These are phyloP conservation scores for Penicillium sp. DNA, from an alignment of 2,329 filamentous ascomycete genomes.

Conservation along the genomic window DNA sequence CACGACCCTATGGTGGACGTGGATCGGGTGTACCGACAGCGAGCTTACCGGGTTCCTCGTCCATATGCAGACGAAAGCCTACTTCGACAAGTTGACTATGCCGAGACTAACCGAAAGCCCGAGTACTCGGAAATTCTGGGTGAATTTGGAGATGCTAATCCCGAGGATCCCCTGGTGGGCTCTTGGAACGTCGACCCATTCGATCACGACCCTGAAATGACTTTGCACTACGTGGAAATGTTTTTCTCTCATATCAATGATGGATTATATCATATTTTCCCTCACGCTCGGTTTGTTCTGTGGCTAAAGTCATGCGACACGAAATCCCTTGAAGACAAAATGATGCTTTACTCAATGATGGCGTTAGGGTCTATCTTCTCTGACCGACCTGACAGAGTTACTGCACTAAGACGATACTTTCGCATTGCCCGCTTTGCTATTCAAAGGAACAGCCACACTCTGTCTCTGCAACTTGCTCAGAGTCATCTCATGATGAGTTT, in stretches of 20 bases:
- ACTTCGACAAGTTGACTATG: conserved; percentile 16
- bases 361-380: conserved; percentile 62
- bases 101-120: conserved; percentile 22
- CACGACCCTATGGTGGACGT: conserved; percentile 33
- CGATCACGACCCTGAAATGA: conserved; percentile 53
- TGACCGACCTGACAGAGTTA: conserved; percentile 48
- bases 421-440: conserved; percentile 63
- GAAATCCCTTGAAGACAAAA: conserved; percentile 59
- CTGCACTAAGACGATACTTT: conserved; percentile 54
- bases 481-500: conserved; percentile 67
- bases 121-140: conserved; percentile 38
- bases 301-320: conserved; percentile 57
- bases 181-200: conserved; percentile 60
- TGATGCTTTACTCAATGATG: conserved; percentile 64
- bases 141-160: conserved; percentile 35
- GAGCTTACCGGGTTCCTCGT: conserved; percentile 24
- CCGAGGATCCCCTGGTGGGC: conserved; percentile 35
- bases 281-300: conserved; percentile 55
- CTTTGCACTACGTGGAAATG: conserved; percentile 57
- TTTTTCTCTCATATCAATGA: conserved; percentile 63
- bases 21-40: conserved; percentile 31
- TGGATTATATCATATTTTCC: conserved; percentile 60
- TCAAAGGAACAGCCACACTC: conserved; percentile 54
- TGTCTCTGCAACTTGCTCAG: conserved; percentile 68
- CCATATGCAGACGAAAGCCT: conserved; percentile 24